A percentile compares a stretch with the other conserved stretches of the same genome.
Conservation (phyloP, 129 eudicot species). For the Flaveria ramosissima region DNA sequence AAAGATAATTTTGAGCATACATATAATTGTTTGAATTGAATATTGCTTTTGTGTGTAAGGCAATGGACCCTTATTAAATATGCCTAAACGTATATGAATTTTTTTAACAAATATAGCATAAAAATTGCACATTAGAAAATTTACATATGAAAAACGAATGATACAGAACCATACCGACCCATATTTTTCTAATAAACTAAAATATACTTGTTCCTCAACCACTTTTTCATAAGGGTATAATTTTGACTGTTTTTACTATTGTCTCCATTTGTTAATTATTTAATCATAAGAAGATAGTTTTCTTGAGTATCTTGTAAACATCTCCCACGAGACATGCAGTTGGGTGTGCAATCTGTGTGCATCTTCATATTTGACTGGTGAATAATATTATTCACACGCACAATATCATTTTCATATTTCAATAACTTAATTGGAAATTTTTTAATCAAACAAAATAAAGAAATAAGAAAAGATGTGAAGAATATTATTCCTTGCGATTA, state of each 20-base stretch:
- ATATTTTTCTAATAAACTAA: background rate
- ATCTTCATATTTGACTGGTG: conserved; percentile 27
- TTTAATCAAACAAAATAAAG: no score
- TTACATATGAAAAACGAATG: background rate
- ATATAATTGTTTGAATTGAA: background rate
- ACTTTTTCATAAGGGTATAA: conserved; percentile 9
- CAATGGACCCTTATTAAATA: no score
- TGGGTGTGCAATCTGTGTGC: conserved; percentile 24
- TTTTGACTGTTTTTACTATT: background rate
- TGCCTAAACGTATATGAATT: no score
- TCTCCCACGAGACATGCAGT: conserved; percentile 36
- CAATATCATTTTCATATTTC: background rate
- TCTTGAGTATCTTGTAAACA: conserved; percentile 27
- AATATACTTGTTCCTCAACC: conserved; percentile 35
- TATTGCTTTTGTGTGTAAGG: no score
- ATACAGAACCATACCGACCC: background rate
- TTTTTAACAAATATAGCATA: no score
- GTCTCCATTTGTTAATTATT: conserved; percentile 4
- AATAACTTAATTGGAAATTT: background rate
- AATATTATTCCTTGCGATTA: no score
- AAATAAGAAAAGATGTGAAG: no score
- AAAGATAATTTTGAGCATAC: background rate
- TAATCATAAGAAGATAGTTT: background rate
- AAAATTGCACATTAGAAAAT: no score
- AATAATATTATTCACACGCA: conserved; percentile 29